Conservation (phyloP, 2,329 filamentous ascomycete genomes). For the Fusarium pilosicola region DNA sequence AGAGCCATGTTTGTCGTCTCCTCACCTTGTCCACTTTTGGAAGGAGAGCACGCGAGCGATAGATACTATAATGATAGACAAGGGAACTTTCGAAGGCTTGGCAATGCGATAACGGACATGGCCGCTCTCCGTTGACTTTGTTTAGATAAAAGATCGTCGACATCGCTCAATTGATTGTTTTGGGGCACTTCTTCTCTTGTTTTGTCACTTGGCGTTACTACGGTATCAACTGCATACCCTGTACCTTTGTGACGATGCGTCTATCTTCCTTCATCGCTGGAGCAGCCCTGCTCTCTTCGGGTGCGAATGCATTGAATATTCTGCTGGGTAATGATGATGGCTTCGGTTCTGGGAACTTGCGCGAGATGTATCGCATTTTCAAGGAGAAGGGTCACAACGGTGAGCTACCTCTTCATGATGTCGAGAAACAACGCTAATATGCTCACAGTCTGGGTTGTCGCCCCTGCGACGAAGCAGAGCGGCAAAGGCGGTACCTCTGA, state of each 20-base stretch:
- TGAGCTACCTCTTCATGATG: background rate
- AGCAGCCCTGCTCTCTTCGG: slow-evolving; percentile 28
- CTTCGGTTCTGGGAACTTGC: slow-evolving; percentile 46
- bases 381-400: slow-evolving; percentile 45
- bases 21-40: slow-evolving; percentile 12
- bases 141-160: slow-evolving; percentile 18
- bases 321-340: slow-evolving; percentile 47
- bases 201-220: background rate
- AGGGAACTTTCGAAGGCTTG: slow-evolving; percentile 28
- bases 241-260: slow-evolving; percentile 31
- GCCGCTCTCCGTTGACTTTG: background rate
- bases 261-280: slow-evolving; percentile 29
- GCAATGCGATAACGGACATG: slow-evolving; percentile 22
- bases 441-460: slow-evolving; percentile 44
- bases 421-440: rapidly evolving
- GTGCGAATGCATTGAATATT: slow-evolving; percentile 43
- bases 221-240: background rate
- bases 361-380: slow-evolving; percentile 45
- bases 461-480: slow-evolving; percentile 46
- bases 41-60: slow-evolving; percentile 24
- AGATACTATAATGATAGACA: background rate
- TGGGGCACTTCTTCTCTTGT: background rate
- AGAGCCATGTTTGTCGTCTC: background rate
- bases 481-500: slow-evolving; percentile 44
- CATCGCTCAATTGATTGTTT: slow-evolving; percentile 2